Evolutionary conservation across 768 basidiomycete genomes (phyloP).

Genomic region (Rhizopogon sp.): DNA sequence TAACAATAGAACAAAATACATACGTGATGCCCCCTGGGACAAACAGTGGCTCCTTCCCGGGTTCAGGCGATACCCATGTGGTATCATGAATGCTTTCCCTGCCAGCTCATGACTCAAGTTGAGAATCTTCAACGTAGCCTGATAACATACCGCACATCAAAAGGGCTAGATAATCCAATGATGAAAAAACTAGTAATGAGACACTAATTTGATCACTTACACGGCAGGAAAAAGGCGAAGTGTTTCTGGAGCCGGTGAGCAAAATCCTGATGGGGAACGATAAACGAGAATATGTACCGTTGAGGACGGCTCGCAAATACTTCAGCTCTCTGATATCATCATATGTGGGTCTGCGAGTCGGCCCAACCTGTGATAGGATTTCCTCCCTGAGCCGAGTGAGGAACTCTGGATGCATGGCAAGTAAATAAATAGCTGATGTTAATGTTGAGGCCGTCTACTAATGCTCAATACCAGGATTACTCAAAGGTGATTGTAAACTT

Average conservation of each 20-base stretch:
- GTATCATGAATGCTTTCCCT: slow-evolving; percentile 21
- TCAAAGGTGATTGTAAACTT: background rate
- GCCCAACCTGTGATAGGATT: slow-evolving; percentile 33
- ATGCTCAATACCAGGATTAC: background rate
- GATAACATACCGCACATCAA: slow-evolving; percentile 25
- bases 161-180: slow-evolving; percentile 18
- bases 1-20: background rate
- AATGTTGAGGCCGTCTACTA: slow-evolving; percentile 38
- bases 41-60: slow-evolving; percentile 24
- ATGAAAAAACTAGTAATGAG: background rate
- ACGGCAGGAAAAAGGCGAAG: slow-evolving; percentile 29
- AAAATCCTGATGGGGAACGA: background rate
- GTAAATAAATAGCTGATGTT: slow-evolving; percentile 40
- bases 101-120: background rate
- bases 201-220: slow-evolving; percentile 9
- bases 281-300: slow-evolving; percentile 25
- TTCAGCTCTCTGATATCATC: slow-evolving; percentile 40
- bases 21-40: slow-evolving; percentile 20
- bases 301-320: slow-evolving; percentile 38
- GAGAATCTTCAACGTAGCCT: background rate
- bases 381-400: slow-evolving; percentile 37
- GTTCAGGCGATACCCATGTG: slow-evolving; percentile 16
- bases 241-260: slow-evolving; percentile 19
- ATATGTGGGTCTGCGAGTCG: slow-evolving; percentile 30
- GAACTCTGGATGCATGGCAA: slow-evolving; percentile 41